These are phyloP conservation scores for Sporothrix variecibatus DNA, from an alignment of 2,329 filamentous ascomycete genomes.

Conservation along the genomic window DNA sequence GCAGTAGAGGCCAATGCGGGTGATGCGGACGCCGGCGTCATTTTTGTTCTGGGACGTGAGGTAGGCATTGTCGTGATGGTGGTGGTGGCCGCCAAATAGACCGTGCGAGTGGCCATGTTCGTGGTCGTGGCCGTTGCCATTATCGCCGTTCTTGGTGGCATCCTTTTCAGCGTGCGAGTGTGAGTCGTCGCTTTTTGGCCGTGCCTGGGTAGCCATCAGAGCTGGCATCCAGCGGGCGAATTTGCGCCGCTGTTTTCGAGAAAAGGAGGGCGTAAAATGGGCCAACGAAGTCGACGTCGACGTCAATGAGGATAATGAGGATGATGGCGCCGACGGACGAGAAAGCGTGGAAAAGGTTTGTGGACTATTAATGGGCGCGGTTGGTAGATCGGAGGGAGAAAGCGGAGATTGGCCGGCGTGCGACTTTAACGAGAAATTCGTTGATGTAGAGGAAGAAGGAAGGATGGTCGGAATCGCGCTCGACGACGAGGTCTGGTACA, in stretches of 20 bases:
- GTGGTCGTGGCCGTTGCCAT: conserved; percentile 43
- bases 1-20: conserved; percentile 80
- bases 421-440: background rate
- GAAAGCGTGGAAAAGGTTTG: conserved; percentile 26
- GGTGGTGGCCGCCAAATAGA: conserved; percentile 66
- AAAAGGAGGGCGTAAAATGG: conserved; percentile 16
- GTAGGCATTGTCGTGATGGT: conserved; percentile 84
- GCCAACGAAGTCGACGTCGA: conserved; percentile 8
- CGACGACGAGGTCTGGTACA: conserved; percentile 38
- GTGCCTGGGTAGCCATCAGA: conserved; percentile 34
- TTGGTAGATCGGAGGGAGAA: conserved; percentile 20
- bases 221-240: conserved; percentile 34
- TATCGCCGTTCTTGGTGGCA: conserved; percentile 50
- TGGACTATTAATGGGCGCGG: background rate
- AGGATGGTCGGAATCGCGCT: conserved; percentile 27
- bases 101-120: conserved; percentile 54
- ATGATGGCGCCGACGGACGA: conserved; percentile 25
- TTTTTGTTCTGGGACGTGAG: conserved; percentile 80
- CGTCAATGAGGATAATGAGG: background rate
- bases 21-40: conserved; percentile 93
- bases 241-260: conserved; percentile 28
- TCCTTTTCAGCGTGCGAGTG: conserved; percentile 57
- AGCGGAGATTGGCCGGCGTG: conserved; percentile 11
- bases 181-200: conserved; percentile 47
- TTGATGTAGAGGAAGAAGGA: conserved; percentile 30